Percentiles rank a stretch among this genome's conserved stretches.
Evolutionary conservation across 1,284 basidiomycete species (phyloP).

Genomic region (Ceratobasidium sp.): DNA sequence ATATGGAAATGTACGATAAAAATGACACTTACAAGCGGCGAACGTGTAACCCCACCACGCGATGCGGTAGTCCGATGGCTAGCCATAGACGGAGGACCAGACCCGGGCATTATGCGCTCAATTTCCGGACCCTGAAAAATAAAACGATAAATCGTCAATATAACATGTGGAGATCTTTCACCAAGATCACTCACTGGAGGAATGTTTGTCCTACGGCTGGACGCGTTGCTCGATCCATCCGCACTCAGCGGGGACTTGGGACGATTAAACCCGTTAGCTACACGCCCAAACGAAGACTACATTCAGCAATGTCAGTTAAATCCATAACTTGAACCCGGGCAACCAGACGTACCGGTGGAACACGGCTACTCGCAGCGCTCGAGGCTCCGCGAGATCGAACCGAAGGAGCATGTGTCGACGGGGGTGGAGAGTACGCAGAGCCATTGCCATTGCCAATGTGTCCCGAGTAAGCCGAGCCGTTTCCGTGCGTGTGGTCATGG

Average conservation of each 20-base stretch:
- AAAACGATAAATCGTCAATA: not conserved
- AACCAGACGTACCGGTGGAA: slow-evolving; percentile 8
- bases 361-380: slow-evolving; percentile 6
- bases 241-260: slow-evolving; percentile 25
- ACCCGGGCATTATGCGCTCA: not conserved
- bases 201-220: not conserved
- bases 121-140: slow-evolving; percentile 30
- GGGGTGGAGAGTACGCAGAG: slow-evolving; percentile 1
- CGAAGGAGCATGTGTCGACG: slow-evolving; percentile 2
- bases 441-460: slow-evolving; percentile 1
- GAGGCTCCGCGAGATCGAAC: not conserved
- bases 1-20: not conserved
- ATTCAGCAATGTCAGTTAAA: not conserved
- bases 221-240: slow-evolving; percentile 14
- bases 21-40: slow-evolving; percentile 8
- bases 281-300: not conserved
- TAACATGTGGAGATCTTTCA: no score
- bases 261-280: not conserved
- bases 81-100: slow-evolving; percentile 6
- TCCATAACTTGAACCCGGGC: not conserved
- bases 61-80: slow-evolving; percentile 4
- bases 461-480: not conserved
- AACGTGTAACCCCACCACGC: not conserved
- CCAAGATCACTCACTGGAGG: not conserved
- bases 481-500: no score